phyloP scores from a whole-genome alignment of 2,329 filamentous ascomycete species.

The Uncinocarpus reesii region DNA sequence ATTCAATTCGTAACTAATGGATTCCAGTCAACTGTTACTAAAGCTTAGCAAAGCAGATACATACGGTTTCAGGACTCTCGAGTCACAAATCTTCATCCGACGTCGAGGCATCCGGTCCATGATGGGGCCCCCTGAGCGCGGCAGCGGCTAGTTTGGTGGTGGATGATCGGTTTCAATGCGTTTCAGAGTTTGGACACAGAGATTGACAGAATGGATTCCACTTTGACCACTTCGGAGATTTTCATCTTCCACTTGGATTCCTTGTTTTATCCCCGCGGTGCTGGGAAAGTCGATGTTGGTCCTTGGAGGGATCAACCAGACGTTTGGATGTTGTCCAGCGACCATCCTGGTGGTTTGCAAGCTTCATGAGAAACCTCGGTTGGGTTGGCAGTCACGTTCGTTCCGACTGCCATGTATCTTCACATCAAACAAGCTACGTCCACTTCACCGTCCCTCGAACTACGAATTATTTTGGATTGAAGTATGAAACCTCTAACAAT shows the following conservation, averaged over 20 bases:
- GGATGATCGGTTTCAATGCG: constrained; percentile 8
- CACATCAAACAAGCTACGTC: neutral
- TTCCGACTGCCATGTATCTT: neutral
- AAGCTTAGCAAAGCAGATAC: too few relatives aligned
- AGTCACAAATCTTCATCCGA: constrained; percentile 6
- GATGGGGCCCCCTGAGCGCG: too few relatives aligned
- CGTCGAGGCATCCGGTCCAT: constrained; percentile 3
- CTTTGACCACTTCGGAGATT: constrained; percentile 7
- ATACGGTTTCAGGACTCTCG: constrained; percentile 15
- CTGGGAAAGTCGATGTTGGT: neutral
- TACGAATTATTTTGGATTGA: neutral
- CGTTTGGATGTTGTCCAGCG: neutral
- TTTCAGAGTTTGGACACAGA: constrained; percentile 3
- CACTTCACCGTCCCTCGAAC: neutral
- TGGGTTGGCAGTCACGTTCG: constrained; percentile 1
- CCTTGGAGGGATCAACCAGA: neutral
- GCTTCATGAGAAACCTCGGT: constrained; percentile 3
- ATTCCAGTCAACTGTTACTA: too few relatives aligned
- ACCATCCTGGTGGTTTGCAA: constrained; percentile 3
- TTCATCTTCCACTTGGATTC: constrained; percentile 8
- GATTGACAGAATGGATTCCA: neutral
- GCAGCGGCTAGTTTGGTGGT: too few relatives aligned
- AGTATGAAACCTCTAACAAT: neutral
- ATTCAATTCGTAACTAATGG: too few relatives aligned
- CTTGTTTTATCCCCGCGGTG: neutral